phyloP scores from a whole-genome alignment of 805 yeast genomes.

The Cyberlindnera nakhonratchasimensis region DNA sequence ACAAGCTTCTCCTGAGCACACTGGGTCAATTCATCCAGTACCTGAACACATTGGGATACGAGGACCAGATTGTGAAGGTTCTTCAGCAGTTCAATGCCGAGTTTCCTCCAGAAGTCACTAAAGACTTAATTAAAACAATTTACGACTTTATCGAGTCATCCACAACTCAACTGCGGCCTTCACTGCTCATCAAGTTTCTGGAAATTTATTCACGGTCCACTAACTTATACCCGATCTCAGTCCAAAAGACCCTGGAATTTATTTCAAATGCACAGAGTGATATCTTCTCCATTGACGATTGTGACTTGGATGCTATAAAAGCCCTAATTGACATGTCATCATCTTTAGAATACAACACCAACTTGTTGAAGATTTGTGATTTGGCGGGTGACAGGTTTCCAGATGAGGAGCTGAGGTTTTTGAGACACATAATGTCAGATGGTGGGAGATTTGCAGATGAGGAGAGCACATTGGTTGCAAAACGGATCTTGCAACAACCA shows the following conservation, averaged over 20 bases:
- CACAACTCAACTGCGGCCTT: background rate
- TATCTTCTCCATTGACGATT: background rate
- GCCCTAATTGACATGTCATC: background rate
- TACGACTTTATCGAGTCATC: background rate
- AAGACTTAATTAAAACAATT: background rate
- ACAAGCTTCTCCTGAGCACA: slow-evolving; percentile 5
- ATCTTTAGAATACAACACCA: background rate
- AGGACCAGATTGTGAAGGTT: slow-evolving; percentile 14
- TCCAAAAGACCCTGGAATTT: background rate
- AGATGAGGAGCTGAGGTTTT: background rate
- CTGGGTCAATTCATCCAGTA: slow-evolving; percentile 18
- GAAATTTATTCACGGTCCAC: background rate
- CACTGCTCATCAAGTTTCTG: background rate
- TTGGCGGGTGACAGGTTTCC: slow-evolving; percentile 1
- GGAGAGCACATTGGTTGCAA: background rate
- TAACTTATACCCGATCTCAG: background rate
- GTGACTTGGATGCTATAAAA: background rate
- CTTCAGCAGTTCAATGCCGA: slow-evolving; percentile 4
- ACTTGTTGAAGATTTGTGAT: slow-evolving; percentile 9
- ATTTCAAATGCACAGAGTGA: background rate
- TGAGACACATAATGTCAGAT: background rate
- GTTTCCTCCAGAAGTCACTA: background rate
- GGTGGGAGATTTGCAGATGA: background rate
- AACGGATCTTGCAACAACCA: slow-evolving; percentile 7
- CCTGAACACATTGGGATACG: slow-evolving; percentile 16